Conservation (phyloP, 139 green algal genomes). For the Volvox africanus region DNA sequence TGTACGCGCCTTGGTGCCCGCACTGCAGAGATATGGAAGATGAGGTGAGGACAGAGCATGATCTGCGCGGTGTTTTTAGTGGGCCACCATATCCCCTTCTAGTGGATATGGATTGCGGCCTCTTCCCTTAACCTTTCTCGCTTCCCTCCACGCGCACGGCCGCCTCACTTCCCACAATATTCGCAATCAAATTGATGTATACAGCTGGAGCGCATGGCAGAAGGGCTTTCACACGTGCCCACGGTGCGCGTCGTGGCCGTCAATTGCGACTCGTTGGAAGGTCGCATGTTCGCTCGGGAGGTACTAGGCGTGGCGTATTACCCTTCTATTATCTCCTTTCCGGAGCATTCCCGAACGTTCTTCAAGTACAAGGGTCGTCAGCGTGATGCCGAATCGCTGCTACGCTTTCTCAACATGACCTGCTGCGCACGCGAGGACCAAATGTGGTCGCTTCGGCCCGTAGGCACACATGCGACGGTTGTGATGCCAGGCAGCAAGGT, state of each 20-base stretch:
- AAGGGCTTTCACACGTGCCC: slow-evolving; percentile 39
- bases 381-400: slow-evolving; percentile 48
- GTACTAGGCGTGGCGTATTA: slow-evolving; percentile 52
- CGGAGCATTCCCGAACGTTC: slow-evolving; percentile 47
- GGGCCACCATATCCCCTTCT: background rate
- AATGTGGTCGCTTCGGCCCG: slow-evolving; percentile 38
- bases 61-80: background rate
- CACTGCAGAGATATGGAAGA: slow-evolving; percentile 55
- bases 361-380: slow-evolving; percentile 57
- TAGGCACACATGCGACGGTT: background rate
- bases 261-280: slow-evolving; percentile 33
- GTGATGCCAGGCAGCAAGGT: background rate
- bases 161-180: too few species aligned
- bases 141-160: too few species aligned
- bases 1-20: slow-evolving; percentile 70
- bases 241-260: slow-evolving; percentile 41
- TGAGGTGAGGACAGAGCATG: slow-evolving; percentile 41
- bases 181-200: background rate
- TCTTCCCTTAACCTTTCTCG: too few species aligned
- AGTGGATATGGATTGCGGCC: too few species aligned
- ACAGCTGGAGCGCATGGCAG: slow-evolving; percentile 52
- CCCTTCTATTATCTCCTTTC: slow-evolving; percentile 57
- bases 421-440: slow-evolving; percentile 49
- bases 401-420: slow-evolving; percentile 64
- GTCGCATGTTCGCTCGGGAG: slow-evolving; percentile 51